A percentile compares a stretch with the other conserved stretches of the same genome.
Evolutionary conservation across 1,139 yeast genomes (phyloP).

Genomic region (Petasospora fabianii): DNA sequence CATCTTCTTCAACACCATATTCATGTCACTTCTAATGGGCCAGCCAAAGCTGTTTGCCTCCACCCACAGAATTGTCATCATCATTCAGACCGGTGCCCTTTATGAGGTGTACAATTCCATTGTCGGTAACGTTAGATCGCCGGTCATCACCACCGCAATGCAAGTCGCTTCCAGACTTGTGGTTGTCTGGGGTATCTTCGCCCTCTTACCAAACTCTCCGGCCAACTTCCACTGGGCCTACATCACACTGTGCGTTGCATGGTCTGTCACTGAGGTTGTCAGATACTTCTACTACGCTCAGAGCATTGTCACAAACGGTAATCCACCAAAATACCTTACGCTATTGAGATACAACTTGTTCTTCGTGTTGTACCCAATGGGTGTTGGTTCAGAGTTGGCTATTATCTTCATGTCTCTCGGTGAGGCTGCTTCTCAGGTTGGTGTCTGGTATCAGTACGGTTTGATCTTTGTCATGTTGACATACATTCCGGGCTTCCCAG

Average conservation of each 20-base stretch:
- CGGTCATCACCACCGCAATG: slow-evolving; percentile 74
- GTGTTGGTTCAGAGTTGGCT: slow-evolving; percentile 79
- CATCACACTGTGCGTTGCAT: slow-evolving; percentile 67
- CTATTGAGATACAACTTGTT: slow-evolving; percentile 83
- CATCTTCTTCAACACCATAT: slow-evolving; percentile 46
- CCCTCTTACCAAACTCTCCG: slow-evolving; percentile 63
- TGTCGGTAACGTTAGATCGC: slow-evolving; percentile 78
- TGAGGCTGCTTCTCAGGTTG: slow-evolving; percentile 52
- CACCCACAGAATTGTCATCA: slow-evolving; percentile 56
- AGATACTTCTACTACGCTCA: slow-evolving; percentile 84
- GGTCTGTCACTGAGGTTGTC: slow-evolving; percentile 89
- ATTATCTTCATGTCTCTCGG: slow-evolving; percentile 67
- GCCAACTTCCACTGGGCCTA: slow-evolving; percentile 58
- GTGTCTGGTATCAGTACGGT: slow-evolving; percentile 50
- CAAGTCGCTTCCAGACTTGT: slow-evolving; percentile 85
- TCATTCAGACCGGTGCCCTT: slow-evolving; percentile 79
- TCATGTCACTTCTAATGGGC: slow-evolving; percentile 38
- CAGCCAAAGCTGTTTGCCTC: slow-evolving; percentile 59
- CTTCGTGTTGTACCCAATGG: slow-evolving; percentile 80
- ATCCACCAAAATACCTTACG: slow-evolving; percentile 60
- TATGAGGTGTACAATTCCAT: slow-evolving; percentile 78
- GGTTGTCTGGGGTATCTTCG: slow-evolving; percentile 81
- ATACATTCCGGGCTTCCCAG: slow-evolving; percentile 84
- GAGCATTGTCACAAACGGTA: slow-evolving; percentile 50
- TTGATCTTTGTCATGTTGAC: slow-evolving; percentile 56